Base-by-base conservation (phyloP, 2,329 filamentous ascomycete species). In the Helotiales sp. region DNA sequence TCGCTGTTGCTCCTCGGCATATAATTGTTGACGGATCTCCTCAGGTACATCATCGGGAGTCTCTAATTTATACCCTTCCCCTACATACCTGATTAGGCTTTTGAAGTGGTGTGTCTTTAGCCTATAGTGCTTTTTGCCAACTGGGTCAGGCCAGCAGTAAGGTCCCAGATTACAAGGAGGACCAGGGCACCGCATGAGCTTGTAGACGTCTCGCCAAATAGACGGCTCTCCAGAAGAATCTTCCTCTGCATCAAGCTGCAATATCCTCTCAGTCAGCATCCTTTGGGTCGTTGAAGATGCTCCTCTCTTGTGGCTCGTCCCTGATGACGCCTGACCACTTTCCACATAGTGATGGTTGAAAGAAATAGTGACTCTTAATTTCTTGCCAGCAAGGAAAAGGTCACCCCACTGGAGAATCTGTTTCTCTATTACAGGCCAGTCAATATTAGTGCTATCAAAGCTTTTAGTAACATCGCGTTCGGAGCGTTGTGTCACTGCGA, bases 1-100 rank as follows among this genome's bases (percentile, higher is more conserved):
- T 30, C 73, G 54, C 59, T 69, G 58, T 61, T 69, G 58, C 34
- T 69, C 57, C 45, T 69, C 68, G 26, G 64, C 65, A 55, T 67
- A 69, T 10, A 67, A 28, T 26, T 69, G 28, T 24, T 58, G 15
- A 43, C 65, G 62, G 28, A 69, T 34, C 7, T 69, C 61, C n/a
- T 67, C 49, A 1, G 58, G 61, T 15, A 69, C 47, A 65, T 69
- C 65, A 30, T 67, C 54, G 6, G 64, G 62, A 55, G 57, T 60
- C 61, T 62, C 10, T 22, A 69, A 61, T 4, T 34, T 32, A 59
- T 47, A 2, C 17, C 64, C 67, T 61, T 65, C 7, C 49, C 63
- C 17, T 22, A 67, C 49, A 43, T 45, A 40, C 15, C 15, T 43
- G 3, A 43, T 43, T 17, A 43, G 11, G 37, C 15, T 17, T 5